Base-by-base conservation (phyloP, 306 rosid species). In the Sophora flavescens region DNA sequence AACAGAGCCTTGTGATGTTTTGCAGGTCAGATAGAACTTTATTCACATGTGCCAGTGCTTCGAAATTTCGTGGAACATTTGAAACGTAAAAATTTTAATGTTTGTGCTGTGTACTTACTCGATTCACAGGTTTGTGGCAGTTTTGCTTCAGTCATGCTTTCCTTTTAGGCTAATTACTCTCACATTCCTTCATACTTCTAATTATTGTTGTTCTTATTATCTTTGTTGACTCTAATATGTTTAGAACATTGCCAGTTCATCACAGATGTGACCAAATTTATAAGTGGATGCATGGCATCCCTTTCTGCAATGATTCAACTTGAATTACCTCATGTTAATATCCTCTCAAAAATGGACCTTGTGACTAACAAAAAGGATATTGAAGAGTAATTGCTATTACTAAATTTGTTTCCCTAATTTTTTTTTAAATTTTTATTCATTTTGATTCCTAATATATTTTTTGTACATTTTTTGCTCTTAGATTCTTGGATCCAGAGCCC, bases 341-440 rank as follows among this genome's bases (percentile, higher is more conserved):
- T 95, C 78, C 98, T 92, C 80, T 89, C 98, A 70, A 92, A 94
- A 79, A 89, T 95, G 97, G 97, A 95, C 84, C 97, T 90, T 58
- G 97, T 89, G 82, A 70, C 89, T 5, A 89, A 87, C 80, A 90
- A 88, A 78, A 92, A 84, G 85, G 91, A 89, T 82, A 56, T 92
- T 71, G 96, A 95, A 61, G 92, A 85, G 98, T 95, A 83, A 42
- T 74, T 63, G 61, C 70, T 51, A 8, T 63, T 68, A 13, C 53
- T 32, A 17, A 51, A 48, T 67, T 56, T 41, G 32, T 63, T 76
- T 71, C 38, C 53, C 59, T 45, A 70, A 36, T 41, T 15, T 77
- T 18, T 60, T 60, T 48, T 8, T 28, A 26, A 42, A 7, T 42
- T 47, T 66, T 68, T 18, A 53, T 79, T 64, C 54, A 6, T 67